Conservation (phyloP, 768 basidiomycete genomes). For the Coprinellus aureogranulatus region DNA sequence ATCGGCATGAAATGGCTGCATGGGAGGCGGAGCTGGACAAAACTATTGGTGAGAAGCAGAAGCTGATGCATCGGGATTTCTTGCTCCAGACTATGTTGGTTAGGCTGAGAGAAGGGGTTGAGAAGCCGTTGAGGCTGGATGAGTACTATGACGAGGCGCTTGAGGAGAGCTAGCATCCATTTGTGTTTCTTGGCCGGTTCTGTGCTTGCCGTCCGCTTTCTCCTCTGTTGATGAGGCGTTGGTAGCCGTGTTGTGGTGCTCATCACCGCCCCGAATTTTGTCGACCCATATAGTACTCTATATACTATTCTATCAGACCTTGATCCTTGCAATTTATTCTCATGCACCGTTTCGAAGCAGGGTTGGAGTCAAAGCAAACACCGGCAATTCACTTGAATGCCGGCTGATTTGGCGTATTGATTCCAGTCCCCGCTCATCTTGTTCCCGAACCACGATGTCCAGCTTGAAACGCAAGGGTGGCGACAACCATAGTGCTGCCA, state of each 20-base stretch:
- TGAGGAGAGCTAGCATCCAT: too few relatives aligned
- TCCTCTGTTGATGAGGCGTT: too few relatives aligned
- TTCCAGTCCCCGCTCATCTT: neutral
- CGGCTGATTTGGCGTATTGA: neutral
- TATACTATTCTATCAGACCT: neutral
- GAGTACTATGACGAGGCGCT: neutral
- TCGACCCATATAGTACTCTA: too few relatives aligned
- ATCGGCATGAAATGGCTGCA: neutral
- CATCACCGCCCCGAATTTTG: too few relatives aligned
- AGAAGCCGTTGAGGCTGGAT: neutral
- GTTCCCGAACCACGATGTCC: neutral
- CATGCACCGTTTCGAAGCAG: too few relatives aligned
- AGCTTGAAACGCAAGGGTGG: neutral
- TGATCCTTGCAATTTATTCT: too few relatives aligned
- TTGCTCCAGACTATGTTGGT: neutral
- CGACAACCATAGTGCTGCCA: neutral
- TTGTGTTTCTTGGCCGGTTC: too few relatives aligned
- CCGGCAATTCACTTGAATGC: neutral
- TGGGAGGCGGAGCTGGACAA: neutral
- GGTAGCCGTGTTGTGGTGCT: too few relatives aligned
- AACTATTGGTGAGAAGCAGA: neutral
- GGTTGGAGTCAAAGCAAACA: neutral
- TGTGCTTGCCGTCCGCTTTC: too few relatives aligned
- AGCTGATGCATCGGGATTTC: neutral
- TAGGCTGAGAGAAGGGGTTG: neutral